Conservation (phyloP, 106 monocot species). For the Chionographis japonica region DNA sequence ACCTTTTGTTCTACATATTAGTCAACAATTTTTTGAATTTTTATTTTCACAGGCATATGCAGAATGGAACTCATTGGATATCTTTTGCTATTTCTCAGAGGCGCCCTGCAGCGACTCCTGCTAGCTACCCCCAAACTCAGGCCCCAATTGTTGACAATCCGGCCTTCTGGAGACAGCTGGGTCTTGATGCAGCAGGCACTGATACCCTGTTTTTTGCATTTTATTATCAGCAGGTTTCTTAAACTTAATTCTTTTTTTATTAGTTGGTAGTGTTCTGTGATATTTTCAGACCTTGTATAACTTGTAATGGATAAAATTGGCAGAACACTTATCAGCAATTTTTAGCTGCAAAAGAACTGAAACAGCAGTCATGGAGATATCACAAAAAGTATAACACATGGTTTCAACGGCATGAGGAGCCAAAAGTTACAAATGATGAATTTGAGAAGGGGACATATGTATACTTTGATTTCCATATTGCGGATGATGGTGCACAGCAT, state of each 20-base stretch:
- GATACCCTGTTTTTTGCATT: slow-evolving; percentile 95
- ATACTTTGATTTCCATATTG: slow-evolving; percentile 97
- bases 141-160: slow-evolving; percentile 79
- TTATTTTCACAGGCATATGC: background rate
- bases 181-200: slow-evolving; percentile 55
- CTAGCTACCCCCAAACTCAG: slow-evolving; percentile 84
- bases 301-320: background rate
- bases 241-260: slow-evolving; percentile 1
- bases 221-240: slow-evolving; percentile 86
- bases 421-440: slow-evolving; percentile 88
- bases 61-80: too few species aligned
- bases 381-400: slow-evolving; percentile 93
- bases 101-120: slow-evolving; percentile 73
- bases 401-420: slow-evolving; percentile 99
- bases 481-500: slow-evolving; percentile 62
- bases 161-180: slow-evolving; percentile 85
- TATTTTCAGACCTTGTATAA: background rate
- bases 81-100: slow-evolving; percentile 46
- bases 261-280: background rate
- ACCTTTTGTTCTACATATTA: background rate
- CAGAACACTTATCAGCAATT: slow-evolving; percentile 98
- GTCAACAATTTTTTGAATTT: too few species aligned
- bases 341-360: slow-evolving; percentile 89
- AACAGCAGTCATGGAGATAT: slow-evolving; percentile 94
- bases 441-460: slow-evolving; percentile 94